Conservation (phyloP, 2,329 filamentous ascomycete species). For the Simplicillium aogashimaense region DNA sequence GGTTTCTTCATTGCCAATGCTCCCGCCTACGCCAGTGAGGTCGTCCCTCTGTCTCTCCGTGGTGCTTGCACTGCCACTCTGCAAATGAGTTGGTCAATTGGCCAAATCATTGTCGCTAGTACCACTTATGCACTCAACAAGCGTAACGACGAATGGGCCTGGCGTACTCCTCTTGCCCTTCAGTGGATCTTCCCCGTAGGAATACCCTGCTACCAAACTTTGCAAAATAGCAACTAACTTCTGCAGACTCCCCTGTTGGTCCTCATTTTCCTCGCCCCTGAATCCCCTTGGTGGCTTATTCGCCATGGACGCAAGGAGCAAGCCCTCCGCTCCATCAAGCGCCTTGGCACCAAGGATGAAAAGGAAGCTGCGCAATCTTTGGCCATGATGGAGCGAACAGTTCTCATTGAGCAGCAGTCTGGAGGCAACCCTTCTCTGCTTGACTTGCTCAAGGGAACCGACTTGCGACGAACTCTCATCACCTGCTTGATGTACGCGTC, state of each 20-base stretch:
- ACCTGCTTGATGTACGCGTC: constrained; percentile 47
- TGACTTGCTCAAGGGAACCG: constrained; percentile 44
- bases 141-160: constrained; percentile 17
- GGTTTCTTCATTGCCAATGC: constrained; percentile 55
- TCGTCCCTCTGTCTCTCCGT: constrained; percentile 46
- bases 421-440: constrained; percentile 32
- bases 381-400: constrained; percentile 46
- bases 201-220: no score
- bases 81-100: constrained; percentile 57
- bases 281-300: constrained; percentile 45
- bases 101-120: constrained; percentile 46
- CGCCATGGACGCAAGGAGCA: constrained; percentile 33
- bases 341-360: constrained; percentile 30
- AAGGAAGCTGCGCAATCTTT: constrained; percentile 32
- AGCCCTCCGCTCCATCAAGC: constrained; percentile 33
- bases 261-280: constrained; percentile 37
- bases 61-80: constrained; percentile 48
- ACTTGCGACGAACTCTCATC: constrained; percentile 43
- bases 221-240: not conserved
- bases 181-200: constrained; percentile 45
- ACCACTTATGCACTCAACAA: constrained; percentile 42
- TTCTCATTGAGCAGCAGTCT: constrained; percentile 37
- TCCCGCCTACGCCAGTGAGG: constrained; percentile 50
- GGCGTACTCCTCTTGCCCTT: constrained; percentile 40
- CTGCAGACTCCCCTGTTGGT: constrained; percentile 36